Conservation (phyloP, 1,139 yeast species). For the Debaryomycetaceae sp. region DNA sequence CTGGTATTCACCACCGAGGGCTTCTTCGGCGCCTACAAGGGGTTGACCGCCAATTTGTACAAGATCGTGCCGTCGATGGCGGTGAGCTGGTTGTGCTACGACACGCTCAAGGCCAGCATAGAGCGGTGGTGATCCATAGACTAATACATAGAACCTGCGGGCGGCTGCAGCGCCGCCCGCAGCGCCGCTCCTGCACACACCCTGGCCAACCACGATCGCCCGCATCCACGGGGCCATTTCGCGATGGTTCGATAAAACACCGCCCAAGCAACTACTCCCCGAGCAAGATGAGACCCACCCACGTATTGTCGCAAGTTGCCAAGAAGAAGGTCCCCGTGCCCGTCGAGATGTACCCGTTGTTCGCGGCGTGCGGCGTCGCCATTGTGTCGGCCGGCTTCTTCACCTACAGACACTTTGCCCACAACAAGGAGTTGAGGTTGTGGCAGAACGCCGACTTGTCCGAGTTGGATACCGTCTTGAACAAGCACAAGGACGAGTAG, state of each 20-base stretch:
- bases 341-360: conserved; percentile 74
- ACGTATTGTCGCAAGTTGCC: conserved; percentile 49
- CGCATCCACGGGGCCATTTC: background rate
- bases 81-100: conserved; percentile 87
- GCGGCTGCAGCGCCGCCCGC: background rate
- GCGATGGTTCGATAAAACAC: conserved; percentile 4
- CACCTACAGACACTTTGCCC: conserved; percentile 67
- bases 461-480: conserved; percentile 54
- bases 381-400: conserved; percentile 61
- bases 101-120: conserved; percentile 48
- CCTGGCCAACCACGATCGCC: conserved; percentile 1
- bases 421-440: conserved; percentile 65
- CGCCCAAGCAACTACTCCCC: conserved; percentile 7
- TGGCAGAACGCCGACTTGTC: conserved; percentile 63
- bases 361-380: conserved; percentile 60
- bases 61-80: conserved; percentile 96
- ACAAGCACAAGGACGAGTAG: conserved; percentile 37
- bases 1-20: conserved; percentile 76
- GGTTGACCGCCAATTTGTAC: conserved; percentile 81
- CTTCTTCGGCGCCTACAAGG: conserved; percentile 76
- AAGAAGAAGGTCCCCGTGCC: conserved; percentile 48
- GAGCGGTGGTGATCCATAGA: conserved; percentile 23
- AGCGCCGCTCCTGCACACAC: conserved; percentile 1
- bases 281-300: conserved; percentile 50
- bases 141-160: background rate